These are phyloP conservation scores for Juncus effusus DNA, from an alignment of 176 grass and related monocot species.

Conservation along the genomic window DNA sequence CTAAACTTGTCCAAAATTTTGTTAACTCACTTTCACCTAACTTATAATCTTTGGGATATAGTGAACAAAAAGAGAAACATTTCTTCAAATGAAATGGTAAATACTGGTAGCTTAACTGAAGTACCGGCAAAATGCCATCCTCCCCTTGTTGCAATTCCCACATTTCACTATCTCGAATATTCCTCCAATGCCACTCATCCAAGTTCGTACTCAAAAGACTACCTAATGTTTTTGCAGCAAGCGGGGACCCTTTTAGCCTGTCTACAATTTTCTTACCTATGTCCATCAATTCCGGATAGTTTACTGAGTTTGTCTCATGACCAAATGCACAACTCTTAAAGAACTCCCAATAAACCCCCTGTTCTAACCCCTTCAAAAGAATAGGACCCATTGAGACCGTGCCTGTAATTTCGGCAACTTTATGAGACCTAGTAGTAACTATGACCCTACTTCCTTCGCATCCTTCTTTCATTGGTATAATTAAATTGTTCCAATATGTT, in stretches of 20 bases:
- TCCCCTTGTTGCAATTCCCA: slow-evolving; percentile 33
- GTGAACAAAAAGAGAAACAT: slow-evolving; percentile 43
- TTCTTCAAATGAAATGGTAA: slow-evolving; percentile 43
- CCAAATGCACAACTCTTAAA: slow-evolving; percentile 37
- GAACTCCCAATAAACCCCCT: slow-evolving; percentile 15
- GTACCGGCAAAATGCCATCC: slow-evolving; percentile 48
- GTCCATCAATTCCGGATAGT: slow-evolving; percentile 15
- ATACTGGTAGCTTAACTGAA: slow-evolving; percentile 42
- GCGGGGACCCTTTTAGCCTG: slow-evolving; percentile 38
- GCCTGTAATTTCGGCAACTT: slow-evolving; percentile 2
- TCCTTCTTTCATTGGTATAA: slow-evolving; percentile 4
- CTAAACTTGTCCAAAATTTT: slow-evolving; percentile 43
- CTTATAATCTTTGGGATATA: slow-evolving; percentile 42
- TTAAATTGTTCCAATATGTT: slow-evolving; percentile 27
- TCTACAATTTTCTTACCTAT: slow-evolving; percentile 24
- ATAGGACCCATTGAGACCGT: not conserved
- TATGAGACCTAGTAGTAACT: slow-evolving; percentile 25
- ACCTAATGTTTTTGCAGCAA: slow-evolving; percentile 40
- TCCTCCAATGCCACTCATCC: slow-evolving; percentile 32
- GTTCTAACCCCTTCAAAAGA: slow-evolving; percentile 32
- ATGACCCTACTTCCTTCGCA: slow-evolving; percentile 32
- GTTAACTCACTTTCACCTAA: slow-evolving; percentile 11
- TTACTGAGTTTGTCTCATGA: slow-evolving; percentile 1
- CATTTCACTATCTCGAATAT: slow-evolving; percentile 25
- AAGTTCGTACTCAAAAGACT: slow-evolving; percentile 7